Evolutionary conservation across 805 yeast genomes (phyloP), one percentile per base, ranked within the genome.

Genomic region (Saccharomycopsis fermentans): DNA sequence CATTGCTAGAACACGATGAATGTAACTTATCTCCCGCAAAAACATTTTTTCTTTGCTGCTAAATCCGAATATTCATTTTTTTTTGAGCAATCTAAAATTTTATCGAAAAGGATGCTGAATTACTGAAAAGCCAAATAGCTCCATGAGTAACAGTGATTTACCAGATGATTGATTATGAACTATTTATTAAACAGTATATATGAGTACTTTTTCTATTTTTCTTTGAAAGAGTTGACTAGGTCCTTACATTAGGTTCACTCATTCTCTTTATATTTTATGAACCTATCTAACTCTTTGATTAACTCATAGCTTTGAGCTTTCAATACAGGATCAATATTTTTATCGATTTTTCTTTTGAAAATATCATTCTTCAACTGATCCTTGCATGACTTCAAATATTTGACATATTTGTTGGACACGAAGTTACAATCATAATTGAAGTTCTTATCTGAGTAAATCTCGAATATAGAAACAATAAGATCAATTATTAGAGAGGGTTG

Each of bases 381-480:
- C 21, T 56, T 61, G 19, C 54, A 21, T 1, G 63, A 63, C 57
- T 69, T 67, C 51, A 90, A 73, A 16, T 69, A 67, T 1, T 65
- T 58, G 39, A 81, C 66, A 64, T 82, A 79, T 8, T 77, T 74
- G 19, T 77, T 77, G 9, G 76, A 68, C 27, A 85, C 87, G 69
- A 85, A 92, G 3, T 81, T 81, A 27, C 70, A 72, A 67, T 90
- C 96, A 66, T 90, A 90, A 16, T 74, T 78, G 65, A 76, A 86
- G 4, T 69, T 72, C 39, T 78, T 78, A 71, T 94, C 98, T 14
- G 87, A 87, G 71, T 86, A 94, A 6, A 90, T 75, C 60, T 90
- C 97, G 70, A 82, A 89, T 5, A 90, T 66, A 1, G 81, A 73
- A 65, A 40, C 17, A 17, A 58, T 43, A 16, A 56, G 35, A 12